Percentiles rank a stretch among this genome's conserved stretches.
These are phyloP conservation scores for Sicyos baderoa DNA, from an alignment of 306 rosid genomes.

Conservation along the genomic window DNA sequence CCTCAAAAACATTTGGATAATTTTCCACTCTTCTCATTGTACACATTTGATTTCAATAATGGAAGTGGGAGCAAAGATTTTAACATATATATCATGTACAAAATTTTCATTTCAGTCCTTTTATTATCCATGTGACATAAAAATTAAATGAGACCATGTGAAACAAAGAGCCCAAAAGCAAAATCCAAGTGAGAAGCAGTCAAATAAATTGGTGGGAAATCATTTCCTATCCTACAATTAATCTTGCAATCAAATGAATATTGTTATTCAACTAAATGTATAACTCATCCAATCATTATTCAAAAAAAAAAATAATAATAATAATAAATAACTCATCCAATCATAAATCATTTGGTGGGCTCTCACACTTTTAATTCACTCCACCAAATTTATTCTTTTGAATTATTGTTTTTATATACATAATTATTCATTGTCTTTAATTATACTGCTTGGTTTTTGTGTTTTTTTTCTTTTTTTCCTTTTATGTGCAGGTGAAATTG, in stretches of 20 bases:
- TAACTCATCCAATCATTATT: background rate
- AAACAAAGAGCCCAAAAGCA: background rate
- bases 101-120: background rate
- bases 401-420: no score
- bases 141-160: background rate
- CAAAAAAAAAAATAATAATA: no score
- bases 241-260: conserved; percentile 12
- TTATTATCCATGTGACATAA: background rate
- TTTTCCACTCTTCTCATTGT: background rate
- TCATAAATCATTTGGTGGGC: background rate
- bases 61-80: no score
- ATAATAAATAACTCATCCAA: no score
- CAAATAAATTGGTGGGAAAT: conserved; percentile 4
- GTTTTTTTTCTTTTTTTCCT: no score
- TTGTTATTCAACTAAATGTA: conserved; percentile 25
- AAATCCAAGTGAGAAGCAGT: conserved; percentile 12
- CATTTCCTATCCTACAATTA: conserved; percentile 10
- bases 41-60: background rate
- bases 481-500: background rate
- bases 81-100: background rate
- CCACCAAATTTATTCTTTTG: background rate
- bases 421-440: background rate
- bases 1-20: conserved; percentile 1
- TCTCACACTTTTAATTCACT: background rate
- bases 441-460: no score